Conservation (phyloP, 768 basidiomycete species). For the Tulasnella sp. region DNA sequence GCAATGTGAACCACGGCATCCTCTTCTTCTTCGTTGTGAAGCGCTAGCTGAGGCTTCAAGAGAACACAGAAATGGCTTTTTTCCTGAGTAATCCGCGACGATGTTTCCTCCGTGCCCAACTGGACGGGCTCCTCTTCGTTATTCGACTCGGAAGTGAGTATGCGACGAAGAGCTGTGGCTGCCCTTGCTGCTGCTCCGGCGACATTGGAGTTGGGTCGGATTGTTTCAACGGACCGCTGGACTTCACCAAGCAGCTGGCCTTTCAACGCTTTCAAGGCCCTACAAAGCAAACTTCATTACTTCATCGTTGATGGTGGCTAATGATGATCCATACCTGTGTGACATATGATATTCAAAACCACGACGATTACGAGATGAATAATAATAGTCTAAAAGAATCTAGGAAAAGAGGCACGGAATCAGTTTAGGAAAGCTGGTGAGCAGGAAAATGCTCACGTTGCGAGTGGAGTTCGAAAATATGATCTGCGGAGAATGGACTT, state of each 20-base stretch:
- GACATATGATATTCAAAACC: slow-evolving; percentile 86
- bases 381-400: slow-evolving; percentile 83
- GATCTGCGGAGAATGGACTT: slow-evolving; percentile 76
- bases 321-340: slow-evolving; percentile 42
- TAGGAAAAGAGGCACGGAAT: slow-evolving; percentile 23
- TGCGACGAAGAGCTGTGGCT: slow-evolving; percentile 48
- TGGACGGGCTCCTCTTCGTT: slow-evolving; percentile 1
- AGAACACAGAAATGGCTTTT: slow-evolving; percentile 77
- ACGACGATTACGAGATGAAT: slow-evolving; percentile 60
- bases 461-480: slow-evolving; percentile 65
- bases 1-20: slow-evolving; percentile 61
- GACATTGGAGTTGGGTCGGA: background rate
- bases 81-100: slow-evolving; percentile 23
- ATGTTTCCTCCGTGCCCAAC: background rate
- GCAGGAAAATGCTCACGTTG: slow-evolving; percentile 47
- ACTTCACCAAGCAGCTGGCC: background rate
- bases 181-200: slow-evolving; percentile 8
- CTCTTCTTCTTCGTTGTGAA: slow-evolving; percentile 45
- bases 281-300: slow-evolving; percentile 22
- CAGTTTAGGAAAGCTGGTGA: background rate
- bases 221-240: slow-evolving; percentile 1
- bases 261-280: slow-evolving; percentile 38
- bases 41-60: slow-evolving; percentile 80
- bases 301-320: slow-evolving; percentile 8
- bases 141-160: slow-evolving; percentile 34